Conservation (phyloP, 176 grass and related monocot species). For the Avena atlantica region DNA sequence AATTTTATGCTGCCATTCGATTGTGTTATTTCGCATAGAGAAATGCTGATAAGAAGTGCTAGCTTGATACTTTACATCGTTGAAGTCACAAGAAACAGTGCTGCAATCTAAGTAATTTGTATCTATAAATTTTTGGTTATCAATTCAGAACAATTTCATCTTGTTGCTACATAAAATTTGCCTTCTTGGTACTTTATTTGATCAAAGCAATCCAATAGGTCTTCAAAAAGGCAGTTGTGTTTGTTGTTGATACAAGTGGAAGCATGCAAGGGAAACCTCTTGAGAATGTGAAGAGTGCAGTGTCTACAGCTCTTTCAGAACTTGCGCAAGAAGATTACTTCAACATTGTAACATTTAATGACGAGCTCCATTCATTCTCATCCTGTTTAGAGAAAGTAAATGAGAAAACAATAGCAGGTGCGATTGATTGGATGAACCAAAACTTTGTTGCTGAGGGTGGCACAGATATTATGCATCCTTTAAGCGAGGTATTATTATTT, state of each 20-base stretch:
- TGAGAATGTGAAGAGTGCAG: conserved; percentile 78
- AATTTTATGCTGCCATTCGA: neutral
- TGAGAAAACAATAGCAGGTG: conserved; percentile 64
- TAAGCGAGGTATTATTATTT: conserved; percentile 72
- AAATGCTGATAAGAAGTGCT: conserved; percentile 30
- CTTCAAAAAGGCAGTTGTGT: conserved; percentile 83
- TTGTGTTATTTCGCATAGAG: neutral
- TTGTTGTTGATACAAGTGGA: conserved; percentile 93
- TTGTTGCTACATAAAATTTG: neutral
- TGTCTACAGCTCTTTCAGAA: conserved; percentile 75
- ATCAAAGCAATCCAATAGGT: conserved; percentile 54
- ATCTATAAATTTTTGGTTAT: conserved; percentile 12
- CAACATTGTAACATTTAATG: conserved; percentile 90
- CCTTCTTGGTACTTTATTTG: conserved; percentile 30
- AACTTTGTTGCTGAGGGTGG: conserved; percentile 81
- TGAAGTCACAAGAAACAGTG: conserved; percentile 15
- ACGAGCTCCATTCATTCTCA: conserved; percentile 79
- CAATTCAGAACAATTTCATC: conserved; percentile 9
- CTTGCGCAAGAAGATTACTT: conserved; percentile 72
- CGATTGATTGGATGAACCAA: conserved; percentile 68
- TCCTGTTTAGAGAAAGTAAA: conserved; percentile 81
- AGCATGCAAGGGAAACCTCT: conserved; percentile 96
- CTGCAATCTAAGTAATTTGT: neutral
- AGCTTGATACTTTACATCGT: neutral
- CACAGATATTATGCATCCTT: conserved; percentile 86